Conservation (phyloP, 1,284 basidiomycete genomes). For the Chiua sp. region DNA sequence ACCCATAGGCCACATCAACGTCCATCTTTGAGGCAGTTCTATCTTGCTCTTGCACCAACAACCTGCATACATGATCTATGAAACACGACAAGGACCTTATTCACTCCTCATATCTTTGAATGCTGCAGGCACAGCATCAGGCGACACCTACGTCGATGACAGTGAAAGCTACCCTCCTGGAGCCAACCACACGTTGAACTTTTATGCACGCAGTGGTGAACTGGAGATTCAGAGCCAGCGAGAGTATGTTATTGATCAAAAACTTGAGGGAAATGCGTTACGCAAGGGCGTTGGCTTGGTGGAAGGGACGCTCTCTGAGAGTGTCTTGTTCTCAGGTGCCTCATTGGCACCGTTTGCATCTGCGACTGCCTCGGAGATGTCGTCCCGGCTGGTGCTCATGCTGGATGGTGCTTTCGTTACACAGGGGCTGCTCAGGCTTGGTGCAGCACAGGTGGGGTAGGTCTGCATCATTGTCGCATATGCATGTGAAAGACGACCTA, state of each 20-base stretch:
- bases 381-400: conserved; percentile 22
- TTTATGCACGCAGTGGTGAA: background rate
- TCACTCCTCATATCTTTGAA: background rate
- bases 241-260: background rate
- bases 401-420: conserved; percentile 35
- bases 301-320: conserved; percentile 13
- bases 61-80: background rate
- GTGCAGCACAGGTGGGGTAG: conserved; percentile 23
- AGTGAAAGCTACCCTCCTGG: background rate
- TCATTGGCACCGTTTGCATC: conserved; percentile 8
- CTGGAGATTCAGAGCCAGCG: background rate
- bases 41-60: background rate
- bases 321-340: background rate
- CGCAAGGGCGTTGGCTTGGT: conserved; percentile 14
- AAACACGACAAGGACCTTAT: background rate
- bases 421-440: conserved; percentile 14
- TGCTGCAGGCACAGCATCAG: no score
- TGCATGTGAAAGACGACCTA: background rate
- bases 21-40: background rate
- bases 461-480: conserved; percentile 31
- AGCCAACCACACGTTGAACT: background rate
- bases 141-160: background rate
- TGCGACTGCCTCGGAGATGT: conserved; percentile 23
- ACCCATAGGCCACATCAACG: background rate
- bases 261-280: conserved; percentile 21